Conservation (phyloP, 768 basidiomycete genomes). For the Albatrellus ellisii region DNA sequence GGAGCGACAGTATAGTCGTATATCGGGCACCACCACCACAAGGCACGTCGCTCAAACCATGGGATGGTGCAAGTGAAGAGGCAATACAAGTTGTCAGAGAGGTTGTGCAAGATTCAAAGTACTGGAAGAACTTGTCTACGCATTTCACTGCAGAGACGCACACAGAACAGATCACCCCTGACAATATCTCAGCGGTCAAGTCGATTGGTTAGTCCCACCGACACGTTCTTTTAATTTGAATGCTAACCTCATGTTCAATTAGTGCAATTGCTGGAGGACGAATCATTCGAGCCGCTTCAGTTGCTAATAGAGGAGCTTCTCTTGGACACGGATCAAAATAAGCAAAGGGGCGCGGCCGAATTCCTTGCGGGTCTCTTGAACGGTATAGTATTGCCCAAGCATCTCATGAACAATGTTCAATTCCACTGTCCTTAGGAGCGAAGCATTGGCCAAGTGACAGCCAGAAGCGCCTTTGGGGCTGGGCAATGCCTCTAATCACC, state of each 20-base stretch:
- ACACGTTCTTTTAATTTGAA: background rate
- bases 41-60: conserved; percentile 41
- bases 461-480: conserved; percentile 61
- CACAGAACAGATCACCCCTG: conserved; percentile 46
- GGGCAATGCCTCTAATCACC: conserved; percentile 59
- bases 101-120: conserved; percentile 32
- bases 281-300: conserved; percentile 47
- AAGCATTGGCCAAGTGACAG: conserved; percentile 79
- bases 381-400: conserved; percentile 22
- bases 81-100: conserved; percentile 38
- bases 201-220: conserved; percentile 45
- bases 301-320: conserved; percentile 54
- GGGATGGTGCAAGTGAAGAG: conserved; percentile 40
- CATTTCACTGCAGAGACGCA: conserved; percentile 74
- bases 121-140: conserved; percentile 55
- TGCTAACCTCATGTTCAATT: conserved; percentile 4
- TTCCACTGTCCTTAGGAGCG: conserved; percentile 33
- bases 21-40: conserved; percentile 35
- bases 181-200: conserved; percentile 62
- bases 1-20: conserved; percentile 31
- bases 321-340: conserved; percentile 64
- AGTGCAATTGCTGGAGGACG: conserved; percentile 74
- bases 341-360: conserved; percentile 82
- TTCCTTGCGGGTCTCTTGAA: conserved; percentile 61
- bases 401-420: background rate